These are phyloP conservation scores for Copromyces sp. DNA, from an alignment of 495 filamentous ascomycete genomes.

Conservation along the genomic window DNA sequence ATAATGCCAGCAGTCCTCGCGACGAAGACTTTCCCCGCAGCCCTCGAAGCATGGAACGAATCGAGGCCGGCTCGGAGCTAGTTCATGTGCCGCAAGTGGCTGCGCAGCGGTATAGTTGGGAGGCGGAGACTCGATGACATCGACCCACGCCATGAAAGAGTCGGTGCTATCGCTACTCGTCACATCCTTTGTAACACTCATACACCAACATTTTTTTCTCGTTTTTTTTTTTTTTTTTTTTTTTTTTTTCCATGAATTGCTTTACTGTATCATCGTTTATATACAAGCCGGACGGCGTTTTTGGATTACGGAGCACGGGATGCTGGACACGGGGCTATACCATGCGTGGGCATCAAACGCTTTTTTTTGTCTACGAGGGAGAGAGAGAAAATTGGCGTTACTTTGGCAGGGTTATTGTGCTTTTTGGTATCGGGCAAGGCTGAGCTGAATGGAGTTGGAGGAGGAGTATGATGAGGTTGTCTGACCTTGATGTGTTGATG, in stretches of 20 bases:
- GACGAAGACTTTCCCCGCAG: slow-evolving; percentile 17
- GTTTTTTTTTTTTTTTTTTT: no score
- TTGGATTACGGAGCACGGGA: background rate
- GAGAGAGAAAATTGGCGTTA: background rate
- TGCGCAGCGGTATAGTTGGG: slow-evolving; percentile 43
- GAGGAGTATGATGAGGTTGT: background rate
- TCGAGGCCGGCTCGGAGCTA: slow-evolving; percentile 31
- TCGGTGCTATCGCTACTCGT: no score
- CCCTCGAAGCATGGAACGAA: slow-evolving; percentile 28
- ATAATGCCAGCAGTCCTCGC: background rate
- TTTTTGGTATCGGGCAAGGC: background rate
- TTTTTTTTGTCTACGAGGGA: background rate
- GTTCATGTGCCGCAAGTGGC: slow-evolving; percentile 43
- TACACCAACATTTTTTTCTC: no score
- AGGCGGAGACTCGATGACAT: slow-evolving; percentile 17
- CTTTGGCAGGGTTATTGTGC: background rate
- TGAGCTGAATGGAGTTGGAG: background rate
- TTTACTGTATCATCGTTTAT: background rate
- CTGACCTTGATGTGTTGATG: background rate
- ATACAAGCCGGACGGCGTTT: background rate
- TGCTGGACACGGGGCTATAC: background rate
- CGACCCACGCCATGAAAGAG: no score
- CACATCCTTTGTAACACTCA: no score
- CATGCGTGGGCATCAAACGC: background rate
- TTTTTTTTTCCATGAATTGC: background rate